Evolutionary conservation across 176 grass and related monocot genomes (phyloP), one percentile per base, ranked within the genome.

Genomic region (Raddia guianensis): DNA sequence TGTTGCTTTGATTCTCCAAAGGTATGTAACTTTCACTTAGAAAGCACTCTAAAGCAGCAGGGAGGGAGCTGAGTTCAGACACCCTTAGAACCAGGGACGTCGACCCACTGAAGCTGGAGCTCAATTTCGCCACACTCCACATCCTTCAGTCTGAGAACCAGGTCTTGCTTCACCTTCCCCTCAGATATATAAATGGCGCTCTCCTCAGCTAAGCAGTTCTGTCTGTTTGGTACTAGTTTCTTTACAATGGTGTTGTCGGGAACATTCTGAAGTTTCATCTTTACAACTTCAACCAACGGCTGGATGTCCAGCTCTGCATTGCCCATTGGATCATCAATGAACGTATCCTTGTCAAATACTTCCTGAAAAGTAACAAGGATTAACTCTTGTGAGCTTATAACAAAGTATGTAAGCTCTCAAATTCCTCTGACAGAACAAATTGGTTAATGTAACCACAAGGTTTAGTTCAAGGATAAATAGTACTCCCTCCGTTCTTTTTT

Each of bases 311-410:
- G 77, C 68, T 93, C 92, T 3, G 92, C 92, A 9, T 88, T 43
- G 4, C 95, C 95, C 95, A 98, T 98, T 58, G 74, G 50, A 69
- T 98, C 95, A 6, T 95, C 95, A 27, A 66, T 66, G 78, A 98
- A 98, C 4, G 73, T 89, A 66, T 93, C 95, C 84, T 95, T 98
- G 90, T 98, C 95, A 20, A 67, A 98, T 4, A 98, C 95, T 72
- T 94, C 81, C 95, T 98, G 82, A 82, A 84, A 42, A n/a, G 35
- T 48, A 82, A 12, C 33, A 54, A 69, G 59, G 47, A 19, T n/a
- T 3, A 45, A 45, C 46, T 73, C 14, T 34, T 73, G 37, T 65
- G 9, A 55, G 13, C 7, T 34, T 43, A 42, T 70, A 50, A 59
- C 16, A 0, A 14, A 57, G 8, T 64, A 8, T 32, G 1, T 9